These are phyloP conservation scores for Acanthamoeba castellanii DNA, from an alignment of 208 protist genomes.

Conservation along the genomic window DNA sequence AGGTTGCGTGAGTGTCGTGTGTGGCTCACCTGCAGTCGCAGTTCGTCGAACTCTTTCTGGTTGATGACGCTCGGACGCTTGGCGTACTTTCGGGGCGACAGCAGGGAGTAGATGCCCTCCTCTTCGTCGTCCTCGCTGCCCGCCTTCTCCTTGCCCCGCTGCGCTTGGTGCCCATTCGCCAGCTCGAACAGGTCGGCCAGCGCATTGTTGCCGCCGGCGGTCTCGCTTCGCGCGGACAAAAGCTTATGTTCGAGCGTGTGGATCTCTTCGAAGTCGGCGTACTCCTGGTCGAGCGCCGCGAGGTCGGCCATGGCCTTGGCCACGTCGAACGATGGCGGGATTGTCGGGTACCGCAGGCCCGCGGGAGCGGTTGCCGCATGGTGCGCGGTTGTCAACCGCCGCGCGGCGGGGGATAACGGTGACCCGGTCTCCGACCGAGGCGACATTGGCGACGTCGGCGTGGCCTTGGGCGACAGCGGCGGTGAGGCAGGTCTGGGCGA, in stretches of 20 bases:
- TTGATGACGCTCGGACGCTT: conserved; percentile 15
- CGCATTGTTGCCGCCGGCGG: neutral
- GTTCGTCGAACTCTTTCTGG: conserved; percentile 25
- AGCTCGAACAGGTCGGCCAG: neutral
- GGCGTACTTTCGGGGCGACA: neutral
- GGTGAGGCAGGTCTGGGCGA: neutral
- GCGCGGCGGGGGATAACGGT: neutral
- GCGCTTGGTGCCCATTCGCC: neutral
- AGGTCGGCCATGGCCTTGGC: conserved; percentile 4
- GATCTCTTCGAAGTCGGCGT: neutral
- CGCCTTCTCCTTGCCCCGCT: neutral
- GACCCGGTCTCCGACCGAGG: neutral
- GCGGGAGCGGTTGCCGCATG: neutral
- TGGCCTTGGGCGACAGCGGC: neutral
- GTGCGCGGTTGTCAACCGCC: neutral
- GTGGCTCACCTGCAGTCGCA: neutral
- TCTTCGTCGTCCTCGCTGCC: neutral
- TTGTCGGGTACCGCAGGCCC: neutral
- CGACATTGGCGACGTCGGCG: neutral
- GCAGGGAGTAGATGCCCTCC: conserved; percentile 2
- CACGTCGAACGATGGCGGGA: conserved; percentile 9
- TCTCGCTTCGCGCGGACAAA: neutral
- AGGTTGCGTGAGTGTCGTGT: neutral
- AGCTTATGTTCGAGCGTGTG: neutral
- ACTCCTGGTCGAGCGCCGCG: conserved; percentile 9